These are phyloP conservation scores for Euphorbia lathyris DNA, from an alignment of 345 rosid species.

Conservation along the genomic window DNA sequence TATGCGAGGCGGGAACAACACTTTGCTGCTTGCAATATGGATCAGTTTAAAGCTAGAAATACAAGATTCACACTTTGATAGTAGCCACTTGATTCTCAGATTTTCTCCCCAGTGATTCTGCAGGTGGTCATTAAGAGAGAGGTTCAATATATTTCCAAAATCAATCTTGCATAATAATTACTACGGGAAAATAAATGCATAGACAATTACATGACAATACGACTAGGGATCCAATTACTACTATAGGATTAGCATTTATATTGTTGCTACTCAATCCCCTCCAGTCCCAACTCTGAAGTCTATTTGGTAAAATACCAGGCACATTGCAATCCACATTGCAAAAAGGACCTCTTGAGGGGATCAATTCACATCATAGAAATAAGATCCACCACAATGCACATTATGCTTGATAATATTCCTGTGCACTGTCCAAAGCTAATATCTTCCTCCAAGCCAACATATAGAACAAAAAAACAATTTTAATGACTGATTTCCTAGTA, in stretches of 20 bases:
- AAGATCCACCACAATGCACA: neutral
- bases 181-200: neutral
- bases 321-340: constrained; percentile 1
- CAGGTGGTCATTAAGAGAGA: neutral
- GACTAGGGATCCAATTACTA: neutral
- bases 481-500: neutral
- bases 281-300: neutral
- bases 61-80: neutral
- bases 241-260: neutral
- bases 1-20: neutral
- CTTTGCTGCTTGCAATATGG: neutral
- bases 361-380: neutral
- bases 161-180: neutral
- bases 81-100: constrained; percentile 21
- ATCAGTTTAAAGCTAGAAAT: neutral
- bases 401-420: neutral
- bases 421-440: neutral
- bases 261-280: neutral
- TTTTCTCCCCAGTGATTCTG: constrained; percentile 38
- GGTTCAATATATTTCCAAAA: neutral
- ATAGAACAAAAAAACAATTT: neutral
- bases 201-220: neutral
- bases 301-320: neutral
- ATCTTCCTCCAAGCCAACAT: neutral
- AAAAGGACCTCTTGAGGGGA: neutral